Conservation (phyloP, 768 basidiomycete species). For the Sarcodon aspratus region DNA sequence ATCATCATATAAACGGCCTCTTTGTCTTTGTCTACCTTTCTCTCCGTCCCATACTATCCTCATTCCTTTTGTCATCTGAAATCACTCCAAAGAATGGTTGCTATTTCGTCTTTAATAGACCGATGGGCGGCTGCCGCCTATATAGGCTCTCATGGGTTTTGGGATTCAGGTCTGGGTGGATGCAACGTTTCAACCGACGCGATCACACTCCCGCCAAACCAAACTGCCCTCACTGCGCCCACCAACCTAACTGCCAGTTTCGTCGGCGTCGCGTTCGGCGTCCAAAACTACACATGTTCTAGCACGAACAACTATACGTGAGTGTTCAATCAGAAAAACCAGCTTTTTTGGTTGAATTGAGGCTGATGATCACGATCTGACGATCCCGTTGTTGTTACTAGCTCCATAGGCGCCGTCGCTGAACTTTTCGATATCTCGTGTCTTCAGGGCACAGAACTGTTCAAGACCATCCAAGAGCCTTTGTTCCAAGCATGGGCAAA, state of each 20-base stretch:
- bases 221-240: conserved; percentile 25
- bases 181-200: conserved; percentile 15
- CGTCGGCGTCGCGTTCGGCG: conserved; percentile 36
- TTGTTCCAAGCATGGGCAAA: conserved; percentile 21
- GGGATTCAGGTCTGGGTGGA: background rate
- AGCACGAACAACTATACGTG: conserved; percentile 28
- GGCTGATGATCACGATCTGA: background rate
- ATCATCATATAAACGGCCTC: too few relatives aligned
- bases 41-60: background rate
- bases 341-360: background rate
- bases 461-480: conserved; percentile 17
- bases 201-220: conserved; percentile 16
- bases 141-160: background rate
- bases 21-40: background rate
- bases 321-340: conserved; percentile 5
- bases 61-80: background rate
- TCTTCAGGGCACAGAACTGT: conserved; percentile 21
- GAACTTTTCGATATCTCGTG: conserved; percentile 49
- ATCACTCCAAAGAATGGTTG: background rate
- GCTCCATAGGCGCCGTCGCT: conserved; percentile 22
- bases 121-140: background rate
- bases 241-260: conserved; percentile 20
- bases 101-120: background rate
- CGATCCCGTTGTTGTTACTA: background rate
- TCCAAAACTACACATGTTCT: conserved; percentile 46